Percentiles rank a stretch among this genome's conserved stretches.
These are phyloP conservation scores for Tardiomyces blankii DNA, from an alignment of 1,139 yeast species.

Conservation along the genomic window DNA sequence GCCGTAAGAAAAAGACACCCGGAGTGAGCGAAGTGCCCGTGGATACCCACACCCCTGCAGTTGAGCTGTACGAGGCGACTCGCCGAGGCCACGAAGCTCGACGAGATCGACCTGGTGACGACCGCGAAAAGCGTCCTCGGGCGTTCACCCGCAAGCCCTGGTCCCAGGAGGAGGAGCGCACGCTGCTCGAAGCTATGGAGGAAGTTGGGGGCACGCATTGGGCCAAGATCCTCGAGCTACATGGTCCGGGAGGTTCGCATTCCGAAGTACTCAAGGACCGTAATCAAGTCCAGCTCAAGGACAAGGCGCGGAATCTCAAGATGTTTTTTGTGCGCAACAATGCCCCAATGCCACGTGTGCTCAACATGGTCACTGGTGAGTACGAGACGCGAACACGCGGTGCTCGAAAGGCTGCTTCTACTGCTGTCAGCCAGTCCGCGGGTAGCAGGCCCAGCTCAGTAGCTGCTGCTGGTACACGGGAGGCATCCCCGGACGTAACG, in stretches of 20 bases:
- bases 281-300: constrained; percentile 84
- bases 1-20: not conserved
- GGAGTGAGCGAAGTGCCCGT: not conserved
- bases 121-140: not conserved
- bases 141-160: constrained; percentile 49
- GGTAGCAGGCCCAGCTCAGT: not conserved
- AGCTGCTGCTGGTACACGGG: not conserved
- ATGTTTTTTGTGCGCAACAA: constrained; percentile 58
- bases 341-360: constrained; percentile 58
- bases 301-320: constrained; percentile 93
- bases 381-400: constrained; percentile 36
- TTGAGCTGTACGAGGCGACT: not conserved
- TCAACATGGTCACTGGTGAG: constrained; percentile 80
- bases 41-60: not conserved
- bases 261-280: constrained; percentile 78
- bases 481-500: not conserved
- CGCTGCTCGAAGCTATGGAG: constrained; percentile 70
- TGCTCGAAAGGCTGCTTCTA: not conserved
- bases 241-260: constrained; percentile 86
- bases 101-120: not conserved
- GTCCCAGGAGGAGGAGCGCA: constrained; percentile 84
- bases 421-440: not conserved
- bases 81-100: not conserved
- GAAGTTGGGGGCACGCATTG: constrained; percentile 78
- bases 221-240: constrained; percentile 77